Evolutionary conservation across 768 basidiomycete species (phyloP).

Genomic region (Boletus bicolor): DNA sequence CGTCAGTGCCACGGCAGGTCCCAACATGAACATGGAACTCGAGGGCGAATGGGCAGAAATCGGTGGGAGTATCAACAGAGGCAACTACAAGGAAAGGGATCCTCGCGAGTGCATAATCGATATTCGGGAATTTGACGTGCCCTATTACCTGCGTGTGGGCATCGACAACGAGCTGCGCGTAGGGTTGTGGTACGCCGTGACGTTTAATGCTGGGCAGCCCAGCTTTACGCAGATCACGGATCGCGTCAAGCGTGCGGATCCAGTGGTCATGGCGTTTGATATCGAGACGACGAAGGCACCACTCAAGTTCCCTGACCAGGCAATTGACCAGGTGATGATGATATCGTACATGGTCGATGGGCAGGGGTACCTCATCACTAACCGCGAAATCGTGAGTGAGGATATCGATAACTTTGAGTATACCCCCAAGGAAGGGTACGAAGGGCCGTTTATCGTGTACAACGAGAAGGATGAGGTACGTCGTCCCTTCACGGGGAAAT

Average conservation of each 20-base stretch:
- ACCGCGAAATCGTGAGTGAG: constrained; percentile 94
- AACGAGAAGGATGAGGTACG: constrained; percentile 90
- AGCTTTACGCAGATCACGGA: constrained; percentile 67
- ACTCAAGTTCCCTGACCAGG: constrained; percentile 97
- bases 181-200: constrained; percentile 94
- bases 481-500: neutral
- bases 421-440: constrained; percentile 96
- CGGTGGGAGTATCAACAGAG: constrained; percentile 36
- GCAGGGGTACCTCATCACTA: constrained; percentile 95
- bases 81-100: constrained; percentile 58
- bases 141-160: constrained; percentile 97
- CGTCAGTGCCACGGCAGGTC: constrained; percentile 70
- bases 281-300: constrained; percentile 99
- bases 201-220: constrained; percentile 79
- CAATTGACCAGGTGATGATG: constrained; percentile 99
- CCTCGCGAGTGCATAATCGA: constrained; percentile 94
- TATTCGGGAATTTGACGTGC: constrained; percentile 93
- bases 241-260: constrained; percentile 96
- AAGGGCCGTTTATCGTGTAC: constrained; percentile 93
- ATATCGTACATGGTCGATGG: constrained; percentile 99
- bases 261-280: constrained; percentile 98
- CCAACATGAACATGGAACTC: constrained; percentile 63
- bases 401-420: constrained; percentile 99
- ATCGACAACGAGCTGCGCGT: constrained; percentile 98
- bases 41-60: constrained; percentile 62